phyloP scores from a whole-genome alignment of 2,329 filamentous ascomycete genomes.

The Claviceps cyperi region DNA sequence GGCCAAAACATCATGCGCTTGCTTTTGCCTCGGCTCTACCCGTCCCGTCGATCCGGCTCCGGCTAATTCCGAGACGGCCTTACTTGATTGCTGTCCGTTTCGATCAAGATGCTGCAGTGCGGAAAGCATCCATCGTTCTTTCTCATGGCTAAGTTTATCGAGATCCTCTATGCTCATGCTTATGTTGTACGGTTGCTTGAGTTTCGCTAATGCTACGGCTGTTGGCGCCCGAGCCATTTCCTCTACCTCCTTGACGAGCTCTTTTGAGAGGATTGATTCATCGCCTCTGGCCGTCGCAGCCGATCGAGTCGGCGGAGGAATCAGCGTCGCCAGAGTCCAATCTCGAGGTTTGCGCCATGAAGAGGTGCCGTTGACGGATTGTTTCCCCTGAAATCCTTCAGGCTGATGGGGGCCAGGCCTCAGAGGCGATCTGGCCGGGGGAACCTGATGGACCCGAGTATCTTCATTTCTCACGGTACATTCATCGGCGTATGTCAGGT shows the following conservation, averaged over 20 bases:
- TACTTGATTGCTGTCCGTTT: background rate
- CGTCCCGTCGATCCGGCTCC: background rate
- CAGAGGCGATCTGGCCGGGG: slow-evolving; percentile 3
- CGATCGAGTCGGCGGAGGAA: background rate
- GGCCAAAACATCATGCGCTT: slow-evolving; percentile 20
- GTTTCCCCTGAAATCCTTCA: background rate
- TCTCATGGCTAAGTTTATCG: slow-evolving; percentile 12
- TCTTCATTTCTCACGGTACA: background rate
- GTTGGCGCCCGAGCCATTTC: slow-evolving; percentile 7
- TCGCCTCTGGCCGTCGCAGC: background rate
- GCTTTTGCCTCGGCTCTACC: slow-evolving; percentile 12
- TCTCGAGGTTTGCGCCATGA: slow-evolving; percentile 3
- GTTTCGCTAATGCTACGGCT: slow-evolving; percentile 6
- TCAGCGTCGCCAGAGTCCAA: background rate
- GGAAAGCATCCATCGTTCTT: slow-evolving; percentile 40
- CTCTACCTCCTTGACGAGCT: slow-evolving; percentile 2
- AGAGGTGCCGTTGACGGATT: slow-evolving; percentile 1
- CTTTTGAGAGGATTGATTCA: background rate
- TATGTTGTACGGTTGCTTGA: slow-evolving; percentile 6
- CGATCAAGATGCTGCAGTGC: slow-evolving; percentile 34
- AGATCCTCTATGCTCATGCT: background rate
- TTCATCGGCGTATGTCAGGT: background rate
- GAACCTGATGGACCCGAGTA: background rate
- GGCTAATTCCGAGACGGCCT: background rate
- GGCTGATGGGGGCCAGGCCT: background rate